Evolutionary conservation across 441 rosid genomes (phyloP), one percentile per base, ranked within the genome.

Genomic region (Lepidium campestre): DNA sequence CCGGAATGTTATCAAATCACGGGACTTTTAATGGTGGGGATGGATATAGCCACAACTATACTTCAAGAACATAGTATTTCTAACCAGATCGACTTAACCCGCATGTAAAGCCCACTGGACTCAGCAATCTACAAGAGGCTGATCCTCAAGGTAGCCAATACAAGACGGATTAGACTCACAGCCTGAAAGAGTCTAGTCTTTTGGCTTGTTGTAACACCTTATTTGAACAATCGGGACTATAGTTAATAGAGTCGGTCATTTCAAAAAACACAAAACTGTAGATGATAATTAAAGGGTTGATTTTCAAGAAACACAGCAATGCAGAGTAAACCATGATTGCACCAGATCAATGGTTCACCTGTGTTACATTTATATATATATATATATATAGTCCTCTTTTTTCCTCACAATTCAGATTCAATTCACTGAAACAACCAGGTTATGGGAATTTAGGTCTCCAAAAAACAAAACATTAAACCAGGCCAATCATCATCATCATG

Each of bases 381-480:
- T 20, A 39, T 68, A 40, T 32, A 47, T 23, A 34, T 15, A 35
- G 36, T 23, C 57, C 62, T 44, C 54, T 39, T 4, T 54, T 19
- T 27, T 48, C 25, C 25, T 29, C 58, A 56, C 74, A 31, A 50
- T 18, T 52, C 62, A 25, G 68, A 57, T 29, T 66, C 57, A 53
- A 41, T 40, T 44, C 46, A 34, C 42, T 41, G 58, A 72, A 50
- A 65, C 72, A 50, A 52, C 41, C 71, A 66, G 13, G 66, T 73
- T 54, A 66, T 57, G 29, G 62, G 29, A 66, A 22, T 72, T 56
- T 47, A 31, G 39, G 46, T 64, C 17, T 37, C 46, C 44, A 47
- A 56, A 52, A 49, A 72, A 57, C 17, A 57, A 57, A 73, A 59
- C 37, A 42, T 66, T 44, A 59, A 58, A 36, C 34, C 17, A 15